Conservation (phyloP, 768 basidiomycete species). For the Lactifluus piperatus region DNA sequence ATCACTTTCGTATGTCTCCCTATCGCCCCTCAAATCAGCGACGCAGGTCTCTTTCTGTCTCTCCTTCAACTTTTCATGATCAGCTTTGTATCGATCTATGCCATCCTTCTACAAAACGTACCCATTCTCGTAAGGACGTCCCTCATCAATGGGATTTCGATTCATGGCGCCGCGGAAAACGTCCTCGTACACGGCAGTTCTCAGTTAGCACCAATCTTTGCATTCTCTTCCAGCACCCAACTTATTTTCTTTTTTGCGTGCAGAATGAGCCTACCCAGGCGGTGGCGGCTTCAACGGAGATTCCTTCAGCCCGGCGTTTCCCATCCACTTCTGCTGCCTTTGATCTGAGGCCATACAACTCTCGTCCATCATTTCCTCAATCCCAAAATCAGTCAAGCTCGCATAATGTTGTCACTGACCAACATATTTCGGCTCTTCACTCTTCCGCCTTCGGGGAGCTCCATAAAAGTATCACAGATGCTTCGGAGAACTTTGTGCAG, state of each 20-base stretch:
- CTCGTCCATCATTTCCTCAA: constrained; percentile 5
- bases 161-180: constrained; percentile 45
- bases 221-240: neutral
- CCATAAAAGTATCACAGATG: constrained; percentile 50
- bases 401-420: constrained; percentile 3
- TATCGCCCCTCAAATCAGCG: constrained; percentile 28
- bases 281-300: neutral
- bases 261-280: constrained; percentile 3
- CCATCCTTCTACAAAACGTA: constrained; percentile 42
- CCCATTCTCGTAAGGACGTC: constrained; percentile 30
- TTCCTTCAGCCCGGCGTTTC: constrained; percentile 15
- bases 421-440: constrained; percentile 39
- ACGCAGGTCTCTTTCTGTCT: constrained; percentile 47
- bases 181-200: constrained; percentile 37
- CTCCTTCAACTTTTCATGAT: constrained; percentile 28
- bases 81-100: constrained; percentile 32
- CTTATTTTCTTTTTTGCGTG: neutral
- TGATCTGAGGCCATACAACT: constrained; percentile 22
- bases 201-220: constrained; percentile 32
- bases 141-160: constrained; percentile 46
- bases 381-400: neutral
- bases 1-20: constrained; percentile 16
- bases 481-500: constrained; percentile 56
- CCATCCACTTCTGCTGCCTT: constrained; percentile 28
- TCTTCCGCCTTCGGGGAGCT: constrained; percentile 61